Conservation (phyloP, 2,329 filamentous ascomycete genomes). For the Byssothecium circinans region DNA sequence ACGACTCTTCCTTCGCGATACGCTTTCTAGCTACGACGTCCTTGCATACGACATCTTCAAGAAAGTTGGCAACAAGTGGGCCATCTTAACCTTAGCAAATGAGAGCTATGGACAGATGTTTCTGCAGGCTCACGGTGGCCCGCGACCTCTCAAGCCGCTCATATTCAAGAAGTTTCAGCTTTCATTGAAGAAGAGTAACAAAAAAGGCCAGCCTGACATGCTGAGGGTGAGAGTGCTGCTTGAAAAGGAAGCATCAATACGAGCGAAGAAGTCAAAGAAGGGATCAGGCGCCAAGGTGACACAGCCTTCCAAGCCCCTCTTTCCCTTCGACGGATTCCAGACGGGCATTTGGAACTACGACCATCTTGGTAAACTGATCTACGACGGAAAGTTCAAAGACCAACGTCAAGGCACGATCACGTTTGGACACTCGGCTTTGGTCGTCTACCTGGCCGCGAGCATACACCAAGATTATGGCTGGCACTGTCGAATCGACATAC, state of each 20-base stretch:
- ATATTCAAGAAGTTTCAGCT: constrained; percentile 14
- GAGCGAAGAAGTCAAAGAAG: constrained; percentile 12
- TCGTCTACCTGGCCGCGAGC: constrained; percentile 19
- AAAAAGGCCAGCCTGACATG: constrained; percentile 24
- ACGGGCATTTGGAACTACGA: constrained; percentile 50
- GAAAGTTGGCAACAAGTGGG: constrained; percentile 34
- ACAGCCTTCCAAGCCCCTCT: constrained; percentile 18
- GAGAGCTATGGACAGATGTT: constrained; percentile 47
- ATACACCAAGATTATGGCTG: constrained; percentile 12
- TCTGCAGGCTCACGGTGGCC: constrained; percentile 39
- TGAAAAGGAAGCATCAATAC: constrained; percentile 26
- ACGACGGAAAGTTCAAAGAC: constrained; percentile 48
- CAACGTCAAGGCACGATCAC: constrained; percentile 42
- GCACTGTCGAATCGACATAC: constrained; percentile 45
- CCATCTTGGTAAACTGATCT: constrained; percentile 34
- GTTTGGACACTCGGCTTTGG: constrained; percentile 38
- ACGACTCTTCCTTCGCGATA: constrained; percentile 42
- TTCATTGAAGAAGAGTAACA: constrained; percentile 18
- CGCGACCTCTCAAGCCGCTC: constrained; percentile 10
- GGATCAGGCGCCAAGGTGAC: constrained; percentile 5
- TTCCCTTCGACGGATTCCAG: constrained; percentile 30
- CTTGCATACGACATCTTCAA: constrained; percentile 50
- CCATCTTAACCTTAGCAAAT: constrained; percentile 52
- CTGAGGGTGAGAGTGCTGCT: constrained; percentile 26
- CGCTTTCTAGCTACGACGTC: constrained; percentile 46